Base-by-base conservation (phyloP, 2,329 filamentous ascomycete species). In the Talaromyces funiculosus region DNA sequence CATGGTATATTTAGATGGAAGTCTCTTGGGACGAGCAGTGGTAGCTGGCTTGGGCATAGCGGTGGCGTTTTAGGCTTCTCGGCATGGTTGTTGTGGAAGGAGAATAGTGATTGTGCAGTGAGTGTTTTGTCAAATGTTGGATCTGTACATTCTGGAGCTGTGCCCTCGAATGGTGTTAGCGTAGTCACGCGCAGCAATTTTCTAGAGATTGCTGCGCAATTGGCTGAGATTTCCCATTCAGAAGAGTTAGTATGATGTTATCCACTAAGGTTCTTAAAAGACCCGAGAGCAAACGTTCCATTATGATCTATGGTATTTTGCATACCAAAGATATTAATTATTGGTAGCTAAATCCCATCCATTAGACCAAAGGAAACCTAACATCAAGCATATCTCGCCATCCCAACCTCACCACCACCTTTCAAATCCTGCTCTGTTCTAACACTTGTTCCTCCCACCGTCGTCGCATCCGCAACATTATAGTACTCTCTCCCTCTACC, bases 361-460 rank as follows among this genome's bases (percentile, higher is more conserved):
- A 12, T 14, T 24, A 4, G 0, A 24, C 8, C 8, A 2, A 33
- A 1, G 31, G 6, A 33, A 12, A 5, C 31, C 8, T 22, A 54
- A 54, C 9, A 38, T 54, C 51, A 54, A 54, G 42, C 31, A 47
- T 58, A 58, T n/a, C 31, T 58, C 33, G 35, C 42, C 45, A 51
- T 26, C 8, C 18, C 35, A 14, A 20, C n/a, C 33, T 31, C 22
- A 20, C 20, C 43, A 14, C 43, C 56, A 20, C 56, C 43, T n/a
- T 58, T 35, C 43, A 42, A 22, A 31, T 18, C n/a, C 22, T 38
- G 22, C n/a, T 38, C 24, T 3, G 10, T 37, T n/a, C 29, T n/a
- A 12, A 26, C 43, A 9, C 10, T 31, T 10, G 5, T 8, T 8
- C n/a, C 29, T 18, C 26, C 45, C 26, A n/a, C n/a, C 49, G 2